These are phyloP conservation scores for Calonectria pseudoreteaudii DNA, from an alignment of 2,329 filamentous ascomycete species.

Conservation along the genomic window DNA sequence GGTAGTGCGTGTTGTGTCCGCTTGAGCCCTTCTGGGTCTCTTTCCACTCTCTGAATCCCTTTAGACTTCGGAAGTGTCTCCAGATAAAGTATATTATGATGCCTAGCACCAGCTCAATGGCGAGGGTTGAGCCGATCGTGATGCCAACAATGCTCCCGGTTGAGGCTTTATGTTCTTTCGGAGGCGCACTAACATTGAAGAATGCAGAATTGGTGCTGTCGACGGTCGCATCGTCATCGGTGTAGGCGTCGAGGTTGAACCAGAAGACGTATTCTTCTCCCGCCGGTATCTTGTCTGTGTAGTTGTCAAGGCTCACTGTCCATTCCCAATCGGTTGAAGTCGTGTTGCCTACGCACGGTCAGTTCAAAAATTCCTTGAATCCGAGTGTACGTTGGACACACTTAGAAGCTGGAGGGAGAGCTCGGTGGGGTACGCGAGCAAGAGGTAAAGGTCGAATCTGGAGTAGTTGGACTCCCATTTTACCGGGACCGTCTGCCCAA, in stretches of 20 bases:
- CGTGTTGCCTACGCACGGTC: background rate
- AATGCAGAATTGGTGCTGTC: background rate
- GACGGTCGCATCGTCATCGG: constrained; percentile 2
- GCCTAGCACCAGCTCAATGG: background rate
- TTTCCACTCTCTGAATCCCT: background rate
- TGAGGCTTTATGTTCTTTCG: background rate
- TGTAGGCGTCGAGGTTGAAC: constrained; percentile 1
- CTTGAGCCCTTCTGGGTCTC: background rate
- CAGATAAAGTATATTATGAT: background rate
- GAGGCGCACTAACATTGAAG: background rate
- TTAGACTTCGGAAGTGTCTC: background rate
- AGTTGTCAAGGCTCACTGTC: background rate
- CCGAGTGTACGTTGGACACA: background rate
- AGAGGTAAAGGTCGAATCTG: background rate
- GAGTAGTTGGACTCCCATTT: background rate
- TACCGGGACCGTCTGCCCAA: background rate
- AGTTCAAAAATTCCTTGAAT: background rate
- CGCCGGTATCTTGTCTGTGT: background rate
- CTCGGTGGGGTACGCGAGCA: background rate
- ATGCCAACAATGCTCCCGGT: background rate
- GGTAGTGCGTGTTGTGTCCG: background rate
- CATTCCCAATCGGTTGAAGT: background rate
- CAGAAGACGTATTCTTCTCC: background rate
- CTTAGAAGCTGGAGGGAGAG: background rate
- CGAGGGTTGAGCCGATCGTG: background rate